Conservation (phyloP, 805 yeast genomes). For the Torulaspora maleeae region DNA sequence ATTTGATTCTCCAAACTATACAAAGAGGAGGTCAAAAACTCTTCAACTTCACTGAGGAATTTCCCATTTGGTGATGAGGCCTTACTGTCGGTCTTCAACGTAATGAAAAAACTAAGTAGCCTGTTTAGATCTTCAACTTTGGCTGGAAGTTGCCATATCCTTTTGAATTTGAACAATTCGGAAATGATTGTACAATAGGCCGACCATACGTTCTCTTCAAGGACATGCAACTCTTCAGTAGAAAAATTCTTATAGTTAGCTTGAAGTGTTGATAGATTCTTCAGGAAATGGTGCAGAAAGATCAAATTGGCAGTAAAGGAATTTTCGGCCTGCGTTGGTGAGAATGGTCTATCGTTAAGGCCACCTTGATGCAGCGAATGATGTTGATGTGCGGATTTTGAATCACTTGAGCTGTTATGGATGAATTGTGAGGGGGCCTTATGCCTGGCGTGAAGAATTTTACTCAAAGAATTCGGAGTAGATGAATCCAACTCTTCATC, state of each 20-base stretch:
- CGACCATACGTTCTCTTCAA: constrained; percentile 34
- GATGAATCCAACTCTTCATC: constrained; percentile 25
- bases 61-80: constrained; percentile 24
- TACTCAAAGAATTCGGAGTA: constrained; percentile 29
- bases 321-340: constrained; percentile 13
- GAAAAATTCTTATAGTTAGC: constrained; percentile 31
- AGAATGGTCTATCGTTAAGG: constrained; percentile 18
- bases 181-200: constrained; percentile 29
- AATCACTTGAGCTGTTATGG: constrained; percentile 28
- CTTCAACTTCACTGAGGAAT: constrained; percentile 29
- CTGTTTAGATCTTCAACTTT: constrained; percentile 31
- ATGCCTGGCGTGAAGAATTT: constrained; percentile 32
- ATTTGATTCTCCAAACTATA: constrained; percentile 38
- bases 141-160: constrained; percentile 33
- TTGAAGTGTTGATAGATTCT: constrained; percentile 31
- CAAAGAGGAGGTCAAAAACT: constrained; percentile 36
- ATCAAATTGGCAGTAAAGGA: constrained; percentile 16
- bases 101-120: constrained; percentile 28
- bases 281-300: constrained; percentile 32
- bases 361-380: constrained; percentile 21
- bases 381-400: constrained; percentile 28
- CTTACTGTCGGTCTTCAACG: constrained; percentile 27
- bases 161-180: constrained; percentile 29
- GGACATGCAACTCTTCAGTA: constrained; percentile 28
- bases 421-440: constrained; percentile 32